Conservation (phyloP, 495 filamentous ascomycete genomes). For the Lasiosphaeriaceae sp. region DNA sequence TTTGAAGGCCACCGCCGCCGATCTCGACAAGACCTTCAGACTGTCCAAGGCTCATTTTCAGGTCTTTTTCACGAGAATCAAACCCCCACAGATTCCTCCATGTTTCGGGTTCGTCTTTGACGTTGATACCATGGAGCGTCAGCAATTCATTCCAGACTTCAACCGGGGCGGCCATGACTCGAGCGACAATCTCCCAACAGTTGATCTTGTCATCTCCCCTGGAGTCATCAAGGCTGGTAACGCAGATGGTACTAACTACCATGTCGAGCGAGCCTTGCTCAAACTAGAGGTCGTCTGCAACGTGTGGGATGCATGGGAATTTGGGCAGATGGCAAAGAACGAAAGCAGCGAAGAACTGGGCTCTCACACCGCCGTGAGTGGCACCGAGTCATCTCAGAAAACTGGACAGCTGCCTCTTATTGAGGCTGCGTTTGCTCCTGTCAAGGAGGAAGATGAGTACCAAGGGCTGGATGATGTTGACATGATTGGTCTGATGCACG, state of each 20-base stretch:
- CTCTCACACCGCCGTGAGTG: too few relatives aligned
- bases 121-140: conserved; percentile 4
- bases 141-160: neutral
- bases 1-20: neutral
- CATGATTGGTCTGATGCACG: neutral
- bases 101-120: conserved; percentile 2
- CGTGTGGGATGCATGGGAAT: neutral
- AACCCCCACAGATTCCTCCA: neutral
- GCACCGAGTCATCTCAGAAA: too few relatives aligned
- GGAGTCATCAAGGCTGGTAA: conserved; percentile 15
- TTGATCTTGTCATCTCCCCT: conserved; percentile 9
- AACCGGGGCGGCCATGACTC: neutral
- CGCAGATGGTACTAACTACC: conserved; percentile 7
- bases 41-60: conserved; percentile 9
- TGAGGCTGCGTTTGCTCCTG: too few relatives aligned
- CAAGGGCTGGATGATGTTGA: too few relatives aligned
- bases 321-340: too few relatives aligned
- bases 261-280: conserved; percentile 4
- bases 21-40: conserved; percentile 8
- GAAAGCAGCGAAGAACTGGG: too few relatives aligned
- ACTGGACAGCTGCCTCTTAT: too few relatives aligned
- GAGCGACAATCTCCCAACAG: neutral
- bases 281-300: conserved; percentile 10
- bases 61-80: conserved; percentile 5
- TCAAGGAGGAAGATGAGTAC: too few relatives aligned